Conservation (phyloP, 2,329 filamentous ascomycete genomes). For the Trichoderma sp. region DNA sequence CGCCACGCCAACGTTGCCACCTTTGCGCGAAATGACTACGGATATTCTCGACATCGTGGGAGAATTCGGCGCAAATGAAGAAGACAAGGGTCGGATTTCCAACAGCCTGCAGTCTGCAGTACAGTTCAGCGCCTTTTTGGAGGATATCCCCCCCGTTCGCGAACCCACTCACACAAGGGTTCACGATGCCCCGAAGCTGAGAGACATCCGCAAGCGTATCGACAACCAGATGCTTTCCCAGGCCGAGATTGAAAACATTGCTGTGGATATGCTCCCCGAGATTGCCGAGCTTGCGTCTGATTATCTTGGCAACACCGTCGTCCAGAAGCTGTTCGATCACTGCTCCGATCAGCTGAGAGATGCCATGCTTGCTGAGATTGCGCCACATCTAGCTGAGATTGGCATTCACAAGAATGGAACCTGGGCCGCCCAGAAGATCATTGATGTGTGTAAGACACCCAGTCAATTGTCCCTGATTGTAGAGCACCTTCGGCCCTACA, state of each 20-base stretch:
- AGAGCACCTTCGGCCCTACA: slow-evolving; percentile 80
- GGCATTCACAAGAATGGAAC: slow-evolving; percentile 99
- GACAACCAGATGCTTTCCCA: slow-evolving; percentile 89
- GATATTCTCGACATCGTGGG: slow-evolving; percentile 85
- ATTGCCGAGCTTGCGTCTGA: slow-evolving; percentile 94
- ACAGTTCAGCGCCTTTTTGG: slow-evolving; percentile 67
- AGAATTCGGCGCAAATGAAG: slow-evolving; percentile 82
- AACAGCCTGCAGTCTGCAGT: slow-evolving; percentile 76
- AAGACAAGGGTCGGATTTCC: slow-evolving; percentile 73
- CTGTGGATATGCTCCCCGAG: slow-evolving; percentile 91
- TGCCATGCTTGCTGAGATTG: slow-evolving; percentile 84
- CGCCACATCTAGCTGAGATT: slow-evolving; percentile 91
- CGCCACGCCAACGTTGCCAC: slow-evolving; percentile 65
- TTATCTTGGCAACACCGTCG: slow-evolving; percentile 98
- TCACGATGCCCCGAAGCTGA: slow-evolving; percentile 90
- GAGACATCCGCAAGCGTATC: slow-evolving; percentile 95
- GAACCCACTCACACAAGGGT: slow-evolving; percentile 87
- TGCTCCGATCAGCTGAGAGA: slow-evolving; percentile 90
- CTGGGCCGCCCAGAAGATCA: slow-evolving; percentile 99
- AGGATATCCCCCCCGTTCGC: slow-evolving; percentile 85
- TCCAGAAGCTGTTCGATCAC: slow-evolving; percentile 97
- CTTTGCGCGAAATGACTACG: slow-evolving; percentile 73
- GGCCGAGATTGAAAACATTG: slow-evolving; percentile 88
- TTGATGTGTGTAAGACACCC: slow-evolving; percentile 87
- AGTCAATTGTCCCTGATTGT: slow-evolving; percentile 83